A percentile compares a stretch with the other conserved stretches of the same genome.
Evolutionary conservation across 192 early-diverging fungal genomes (phyloP).

Genomic region (Helicostylum pulchrum): DNA sequence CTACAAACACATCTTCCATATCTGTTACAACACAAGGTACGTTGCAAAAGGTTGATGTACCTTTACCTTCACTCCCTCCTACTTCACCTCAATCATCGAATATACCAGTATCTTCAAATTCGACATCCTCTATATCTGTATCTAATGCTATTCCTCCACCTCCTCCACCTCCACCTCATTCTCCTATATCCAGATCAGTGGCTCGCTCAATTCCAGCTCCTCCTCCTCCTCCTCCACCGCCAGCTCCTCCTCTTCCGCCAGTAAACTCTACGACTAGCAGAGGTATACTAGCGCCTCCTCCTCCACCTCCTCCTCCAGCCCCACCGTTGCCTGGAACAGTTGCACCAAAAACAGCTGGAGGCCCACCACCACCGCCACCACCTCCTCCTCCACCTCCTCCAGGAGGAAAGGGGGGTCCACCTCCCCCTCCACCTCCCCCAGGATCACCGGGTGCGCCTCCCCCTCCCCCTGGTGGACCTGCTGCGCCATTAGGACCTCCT

Average conservation of each 20-base stretch:
- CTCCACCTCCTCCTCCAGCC: slow-evolving; percentile 38
- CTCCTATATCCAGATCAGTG: neutral
- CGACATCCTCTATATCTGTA: neutral
- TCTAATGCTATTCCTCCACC: slow-evolving; percentile 21
- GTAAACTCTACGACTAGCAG: neutral
- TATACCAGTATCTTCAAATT: neutral
- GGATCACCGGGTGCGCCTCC: slow-evolving; percentile 35
- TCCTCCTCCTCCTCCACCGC: slow-evolving; percentile 32
- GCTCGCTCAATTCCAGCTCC: slow-evolving; percentile 5
- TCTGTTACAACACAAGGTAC: too few relatives aligned
- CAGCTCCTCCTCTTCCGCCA: slow-evolving; percentile 12
- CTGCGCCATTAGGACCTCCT: slow-evolving; percentile 38
- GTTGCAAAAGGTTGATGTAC: neutral
- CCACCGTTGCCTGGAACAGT: slow-evolving; percentile 20
- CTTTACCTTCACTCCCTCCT: slow-evolving; percentile 37
- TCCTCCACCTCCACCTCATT: slow-evolving; percentile 12
- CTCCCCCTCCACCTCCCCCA: slow-evolving; percentile 39
- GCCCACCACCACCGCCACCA: slow-evolving; percentile 40
- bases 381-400: slow-evolving; percentile 45
- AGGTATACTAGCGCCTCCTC: slow-evolving; percentile 33
- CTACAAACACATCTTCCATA: too few relatives aligned
- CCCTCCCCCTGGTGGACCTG: slow-evolving; percentile 23
- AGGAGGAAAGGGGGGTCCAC: slow-evolving; percentile 18
- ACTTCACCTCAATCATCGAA: slow-evolving; percentile 23
- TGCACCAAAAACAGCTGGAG: slow-evolving; percentile 11